These are phyloP conservation scores for Hypoxylon sp. DNA, from an alignment of 2,329 filamentous ascomycete genomes.

Conservation along the genomic window DNA sequence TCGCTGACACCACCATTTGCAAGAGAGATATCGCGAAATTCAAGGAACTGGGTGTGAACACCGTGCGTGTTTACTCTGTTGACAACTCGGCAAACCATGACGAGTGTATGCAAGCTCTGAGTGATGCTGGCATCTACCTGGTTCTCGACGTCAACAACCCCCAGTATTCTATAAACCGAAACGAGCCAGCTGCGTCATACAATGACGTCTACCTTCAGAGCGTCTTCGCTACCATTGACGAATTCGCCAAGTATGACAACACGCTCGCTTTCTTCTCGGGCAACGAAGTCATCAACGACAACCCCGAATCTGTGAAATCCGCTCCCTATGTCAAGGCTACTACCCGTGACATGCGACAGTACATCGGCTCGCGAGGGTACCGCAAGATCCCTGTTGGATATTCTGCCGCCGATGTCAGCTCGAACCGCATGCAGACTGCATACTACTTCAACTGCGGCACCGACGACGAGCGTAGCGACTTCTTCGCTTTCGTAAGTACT, in stretches of 20 bases:
- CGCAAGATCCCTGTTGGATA: conserved; percentile 82
- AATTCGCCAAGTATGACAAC: conserved; percentile 86
- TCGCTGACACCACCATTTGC: conserved; percentile 79
- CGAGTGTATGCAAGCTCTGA: conserved; percentile 85
- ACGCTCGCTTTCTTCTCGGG: conserved; percentile 88
- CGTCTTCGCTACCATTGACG: conserved; percentile 90
- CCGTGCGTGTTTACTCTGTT: conserved; percentile 91
- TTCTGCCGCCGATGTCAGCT: conserved; percentile 82
- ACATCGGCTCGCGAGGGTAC: conserved; percentile 73
- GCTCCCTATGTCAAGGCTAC: conserved; percentile 84
- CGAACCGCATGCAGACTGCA: conserved; percentile 89
- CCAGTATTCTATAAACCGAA: conserved; percentile 88
- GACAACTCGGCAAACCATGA: conserved; percentile 89
- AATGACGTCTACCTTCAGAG: conserved; percentile 87
- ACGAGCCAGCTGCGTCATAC: conserved; percentile 81
- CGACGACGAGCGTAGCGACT: conserved; percentile 87
- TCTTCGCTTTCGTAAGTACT: conserved; percentile 77
- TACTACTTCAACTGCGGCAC: conserved; percentile 94
- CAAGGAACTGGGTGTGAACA: conserved; percentile 89
- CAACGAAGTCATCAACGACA: conserved; percentile 84
- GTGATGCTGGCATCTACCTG: conserved; percentile 90
- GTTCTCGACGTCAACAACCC: conserved; percentile 93
- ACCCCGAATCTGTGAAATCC: conserved; percentile 71
- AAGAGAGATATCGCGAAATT: conserved; percentile 85
- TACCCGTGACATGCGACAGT: conserved; percentile 82